Conservation (phyloP, 768 basidiomycete genomes). For the Pilatotrama ljubarskyi region DNA sequence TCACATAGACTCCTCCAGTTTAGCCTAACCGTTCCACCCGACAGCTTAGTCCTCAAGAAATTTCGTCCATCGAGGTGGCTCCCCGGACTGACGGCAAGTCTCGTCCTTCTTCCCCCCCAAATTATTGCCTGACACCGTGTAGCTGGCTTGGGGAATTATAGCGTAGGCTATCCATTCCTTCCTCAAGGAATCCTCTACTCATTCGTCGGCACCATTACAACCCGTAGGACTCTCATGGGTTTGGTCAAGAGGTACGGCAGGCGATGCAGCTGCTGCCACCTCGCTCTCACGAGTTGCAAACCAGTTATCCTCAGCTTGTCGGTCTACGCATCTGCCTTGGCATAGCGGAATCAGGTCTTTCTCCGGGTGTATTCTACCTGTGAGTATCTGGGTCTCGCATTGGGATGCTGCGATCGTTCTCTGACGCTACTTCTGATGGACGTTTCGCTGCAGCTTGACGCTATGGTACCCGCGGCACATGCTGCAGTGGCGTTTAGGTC, state of each 20-base stretch:
- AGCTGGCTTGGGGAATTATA: conserved; percentile 66
- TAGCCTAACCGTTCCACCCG: no score
- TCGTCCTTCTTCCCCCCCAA: background rate
- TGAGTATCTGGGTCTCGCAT: conserved; percentile 30
- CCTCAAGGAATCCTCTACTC: no score
- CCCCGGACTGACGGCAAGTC: conserved; percentile 61
- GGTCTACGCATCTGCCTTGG: conserved; percentile 61
- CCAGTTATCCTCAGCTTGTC: conserved; percentile 61
- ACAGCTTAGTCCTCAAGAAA: conserved; percentile 47
- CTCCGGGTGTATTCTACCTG: conserved; percentile 76
- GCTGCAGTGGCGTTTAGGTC: conserved; percentile 26
- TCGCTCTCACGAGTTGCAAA: background rate
- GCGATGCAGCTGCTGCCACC: background rate
- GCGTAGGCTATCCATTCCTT: conserved; percentile 41
- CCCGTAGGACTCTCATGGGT: conserved; percentile 57
- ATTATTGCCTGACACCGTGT: background rate
- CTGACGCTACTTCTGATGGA: background rate
- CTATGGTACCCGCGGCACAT: conserved; percentile 29
- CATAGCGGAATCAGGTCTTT: conserved; percentile 66
- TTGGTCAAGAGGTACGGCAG: conserved; percentile 58
- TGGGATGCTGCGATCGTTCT: background rate
- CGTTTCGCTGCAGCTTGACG: conserved; percentile 14
- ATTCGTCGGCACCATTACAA: no score
- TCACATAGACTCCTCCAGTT: conserved; percentile 14
- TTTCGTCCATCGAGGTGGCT: conserved; percentile 71